Evolutionary conservation across 495 filamentous ascomycete genomes (phyloP).

Genomic region (Sabuloglossum arenarium): DNA sequence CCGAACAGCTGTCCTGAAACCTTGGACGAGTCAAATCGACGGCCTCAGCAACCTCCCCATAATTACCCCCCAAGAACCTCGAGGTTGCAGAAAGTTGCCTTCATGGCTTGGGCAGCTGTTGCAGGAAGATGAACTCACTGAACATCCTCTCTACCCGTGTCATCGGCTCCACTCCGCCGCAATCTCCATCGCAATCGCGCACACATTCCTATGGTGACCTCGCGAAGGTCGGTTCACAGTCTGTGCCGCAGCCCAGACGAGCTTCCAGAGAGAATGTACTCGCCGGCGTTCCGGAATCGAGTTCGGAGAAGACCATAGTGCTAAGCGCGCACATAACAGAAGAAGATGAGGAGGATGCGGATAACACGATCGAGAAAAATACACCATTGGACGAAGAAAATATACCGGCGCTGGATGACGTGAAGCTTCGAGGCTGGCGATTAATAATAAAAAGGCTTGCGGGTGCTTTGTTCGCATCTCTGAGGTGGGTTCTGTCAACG

Average conservation of each 20-base stretch:
- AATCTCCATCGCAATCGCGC: background rate
- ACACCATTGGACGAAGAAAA: background rate
- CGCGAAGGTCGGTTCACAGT: background rate
- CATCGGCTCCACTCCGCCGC: constrained; percentile 24
- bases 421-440: constrained; percentile 5
- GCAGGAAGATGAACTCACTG: constrained; percentile 83
- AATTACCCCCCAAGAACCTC: background rate
- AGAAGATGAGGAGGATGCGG: background rate
- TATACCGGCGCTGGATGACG: background rate
- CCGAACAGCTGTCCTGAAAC: background rate
- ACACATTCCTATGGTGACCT: background rate
- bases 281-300: background rate
- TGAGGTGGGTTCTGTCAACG: constrained; percentile 41
- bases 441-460: constrained; percentile 16
- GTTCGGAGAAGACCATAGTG: background rate
- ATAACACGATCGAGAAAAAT: background rate
- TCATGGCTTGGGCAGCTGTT: background rate
- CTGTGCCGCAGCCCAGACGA: background rate
- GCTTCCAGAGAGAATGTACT: background rate
- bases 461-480: constrained; percentile 12
- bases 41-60: background rate
- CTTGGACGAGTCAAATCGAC: background rate
- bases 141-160: constrained; percentile 84
- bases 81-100: background rate
- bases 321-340: background rate